Conservation (phyloP, 2,329 filamentous ascomycete genomes). For the Eutypa lata region DNA sequence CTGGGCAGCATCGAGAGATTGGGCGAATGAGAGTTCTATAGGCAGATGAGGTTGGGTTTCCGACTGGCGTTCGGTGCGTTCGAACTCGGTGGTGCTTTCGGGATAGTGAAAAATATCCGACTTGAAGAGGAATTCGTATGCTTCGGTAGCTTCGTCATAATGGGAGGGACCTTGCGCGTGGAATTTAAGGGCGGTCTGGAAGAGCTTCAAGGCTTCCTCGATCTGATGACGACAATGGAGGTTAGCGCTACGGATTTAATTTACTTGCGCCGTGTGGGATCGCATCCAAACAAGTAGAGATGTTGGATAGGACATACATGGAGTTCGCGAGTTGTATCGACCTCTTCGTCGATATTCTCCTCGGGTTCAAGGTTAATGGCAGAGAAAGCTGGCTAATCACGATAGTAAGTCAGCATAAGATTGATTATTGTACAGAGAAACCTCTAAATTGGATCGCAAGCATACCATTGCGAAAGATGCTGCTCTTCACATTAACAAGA, state of each 20-base stretch:
- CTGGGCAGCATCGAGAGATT: slow-evolving; percentile 53
- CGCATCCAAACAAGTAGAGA: too few species aligned
- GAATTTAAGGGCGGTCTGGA: slow-evolving; percentile 85
- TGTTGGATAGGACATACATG: slow-evolving; percentile 49
- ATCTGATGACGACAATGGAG: slow-evolving; percentile 47
- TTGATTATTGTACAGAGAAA: too few species aligned
- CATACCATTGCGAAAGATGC: background rate
- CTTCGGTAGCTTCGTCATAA: slow-evolving; percentile 72
- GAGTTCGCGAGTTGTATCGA: slow-evolving; percentile 93
- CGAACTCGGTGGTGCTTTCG: slow-evolving; percentile 81
- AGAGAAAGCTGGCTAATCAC: slow-evolving; percentile 63
- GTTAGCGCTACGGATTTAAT: too few species aligned
- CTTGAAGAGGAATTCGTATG: slow-evolving; percentile 80
- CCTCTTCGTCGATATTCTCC: slow-evolving; percentile 82
- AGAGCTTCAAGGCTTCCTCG: slow-evolving; percentile 92
- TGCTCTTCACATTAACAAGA: too few species aligned
- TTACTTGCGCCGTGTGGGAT: too few species aligned
- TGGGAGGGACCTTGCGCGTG: slow-evolving; percentile 81
- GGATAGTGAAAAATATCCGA: slow-evolving; percentile 94
- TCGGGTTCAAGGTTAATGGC: slow-evolving; percentile 94
- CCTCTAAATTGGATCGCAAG: background rate
- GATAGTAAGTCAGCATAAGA: too few species aligned
- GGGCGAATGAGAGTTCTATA: slow-evolving; percentile 45
- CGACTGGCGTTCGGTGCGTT: slow-evolving; percentile 60
- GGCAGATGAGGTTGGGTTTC: slow-evolving; percentile 41